Percentiles rank a stretch among this genome's conserved stretches.
phyloP scores from a whole-genome alignment of 345 rosid genomes.

The Cochlearia excelsa region DNA sequence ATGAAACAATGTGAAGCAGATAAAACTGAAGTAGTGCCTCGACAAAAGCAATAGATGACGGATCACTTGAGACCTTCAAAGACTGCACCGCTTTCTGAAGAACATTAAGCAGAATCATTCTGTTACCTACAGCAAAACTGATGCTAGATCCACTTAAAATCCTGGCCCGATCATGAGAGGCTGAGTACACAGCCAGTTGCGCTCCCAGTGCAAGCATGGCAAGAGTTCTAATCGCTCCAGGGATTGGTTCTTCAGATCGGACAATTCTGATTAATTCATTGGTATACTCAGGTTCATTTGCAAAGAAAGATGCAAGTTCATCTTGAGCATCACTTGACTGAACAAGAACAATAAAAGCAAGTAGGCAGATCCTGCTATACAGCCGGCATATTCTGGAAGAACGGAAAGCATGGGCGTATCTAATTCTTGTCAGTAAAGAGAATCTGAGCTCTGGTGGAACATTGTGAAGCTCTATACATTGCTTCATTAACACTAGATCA shows the following conservation, averaged over 20 bases:
- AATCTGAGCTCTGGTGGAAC: constrained; percentile 78
- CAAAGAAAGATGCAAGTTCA: constrained; percentile 81
- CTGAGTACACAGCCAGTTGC: constrained; percentile 88
- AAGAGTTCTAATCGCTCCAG: constrained; percentile 83
- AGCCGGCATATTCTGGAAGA: constrained; percentile 80
- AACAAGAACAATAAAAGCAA: constrained; percentile 90
- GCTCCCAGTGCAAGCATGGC: constrained; percentile 96
- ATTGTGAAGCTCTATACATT: constrained; percentile 69
- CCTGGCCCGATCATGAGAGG: constrained; percentile 91
- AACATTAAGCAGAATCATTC: constrained; percentile 87
- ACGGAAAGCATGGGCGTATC: constrained; percentile 91
- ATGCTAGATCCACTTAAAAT: constrained; percentile 89
- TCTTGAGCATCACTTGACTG: constrained; percentile 93
- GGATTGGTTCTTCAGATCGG: constrained; percentile 75
- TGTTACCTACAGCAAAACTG: constrained; percentile 87
- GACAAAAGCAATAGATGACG: constrained; percentile 80
- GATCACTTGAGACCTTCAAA: constrained; percentile 74
- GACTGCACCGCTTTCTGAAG: constrained; percentile 91
- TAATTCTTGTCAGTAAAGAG: constrained; percentile 80
- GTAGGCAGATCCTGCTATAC: constrained; percentile 89
- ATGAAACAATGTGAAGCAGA: constrained; percentile 89
- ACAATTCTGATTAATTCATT: constrained; percentile 91
- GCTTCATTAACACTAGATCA: constrained; percentile 72
- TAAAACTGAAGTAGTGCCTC: constrained; percentile 96
- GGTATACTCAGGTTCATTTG: constrained; percentile 95